Evolutionary conservation across 2,329 filamentous ascomycete species (phyloP).

Genomic region (Colletotrichum lindemuthianum): DNA sequence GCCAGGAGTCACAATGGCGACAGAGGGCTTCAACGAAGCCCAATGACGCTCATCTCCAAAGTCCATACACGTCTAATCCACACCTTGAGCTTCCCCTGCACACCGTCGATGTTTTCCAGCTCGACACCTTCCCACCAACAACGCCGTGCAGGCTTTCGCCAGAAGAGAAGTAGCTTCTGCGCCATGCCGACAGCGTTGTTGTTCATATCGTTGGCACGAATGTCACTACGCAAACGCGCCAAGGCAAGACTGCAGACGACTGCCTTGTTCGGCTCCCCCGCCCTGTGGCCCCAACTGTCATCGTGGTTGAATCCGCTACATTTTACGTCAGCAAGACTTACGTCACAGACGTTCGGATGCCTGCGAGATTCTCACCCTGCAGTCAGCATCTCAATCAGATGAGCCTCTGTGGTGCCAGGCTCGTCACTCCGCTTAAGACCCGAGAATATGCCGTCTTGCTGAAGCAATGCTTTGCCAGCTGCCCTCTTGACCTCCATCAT

Average conservation of each 20-base stretch:
- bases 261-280: conserved; percentile 97
- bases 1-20: background rate
- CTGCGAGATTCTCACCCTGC: conserved; percentile 77
- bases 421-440: conserved; percentile 95
- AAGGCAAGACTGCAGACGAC: conserved; percentile 97
- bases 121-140: conserved; percentile 99
- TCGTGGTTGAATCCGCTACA: conserved; percentile 93
- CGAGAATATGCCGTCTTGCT: conserved; percentile 95
- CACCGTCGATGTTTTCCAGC: conserved; percentile 86
- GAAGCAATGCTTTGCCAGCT: conserved; percentile 84
- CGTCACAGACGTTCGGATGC: background rate
- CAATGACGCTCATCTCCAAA: conserved; percentile 96
- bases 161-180: conserved; percentile 96
- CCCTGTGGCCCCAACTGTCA: conserved; percentile 94
- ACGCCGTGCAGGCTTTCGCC: conserved; percentile 93
- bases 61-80: conserved; percentile 99
- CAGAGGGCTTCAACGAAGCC: conserved; percentile 68
- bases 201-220: conserved; percentile 80
- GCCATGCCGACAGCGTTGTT: conserved; percentile 94
- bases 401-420: conserved; percentile 94
- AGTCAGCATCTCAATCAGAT: conserved; percentile 98
- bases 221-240: conserved; percentile 91
- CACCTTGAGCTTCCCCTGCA: conserved; percentile 92
- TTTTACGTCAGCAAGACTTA: no score
- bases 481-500: conserved; percentile 98